Base-by-base conservation (phyloP, 2,329 filamentous ascomycete genomes). In the Elsinoe perseae region DNA sequence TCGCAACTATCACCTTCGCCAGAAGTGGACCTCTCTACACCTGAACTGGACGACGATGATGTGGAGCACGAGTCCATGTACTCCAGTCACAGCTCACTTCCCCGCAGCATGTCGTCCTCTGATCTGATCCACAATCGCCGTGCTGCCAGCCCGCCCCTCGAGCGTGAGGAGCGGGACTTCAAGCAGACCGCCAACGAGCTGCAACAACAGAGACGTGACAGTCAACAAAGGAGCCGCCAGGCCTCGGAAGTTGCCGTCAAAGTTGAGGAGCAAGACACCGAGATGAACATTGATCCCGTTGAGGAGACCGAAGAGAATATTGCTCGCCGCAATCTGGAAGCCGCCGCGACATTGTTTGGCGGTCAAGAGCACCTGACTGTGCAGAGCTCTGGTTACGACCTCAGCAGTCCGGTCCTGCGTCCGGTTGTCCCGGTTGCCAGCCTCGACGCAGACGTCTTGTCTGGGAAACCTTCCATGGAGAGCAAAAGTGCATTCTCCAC, bases 101-200 rank as follows among this genome's bases (percentile, higher is more conserved):
- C 68, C 30, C 65, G 68, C 40, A 65, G 69, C 16, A 71, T 64
- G 54, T 70, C 64, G 56, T 68, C 62, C 60, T 70, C 64, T 57
- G 73, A 72, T 59, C 73, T 78, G 53, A 70, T 75, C 50, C 80
- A 85, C 64, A 83, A 81, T 60, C 79, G 83, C 59, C 83, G 87
- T 58, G 86, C 85, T n/a, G 83, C 86, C 21, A 93, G 89, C 61
- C 91, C 92, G 53, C 89, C 90, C 14, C 78, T 97, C 34, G 92
- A 97, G 73, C 89, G 87, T 65, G 92, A 97, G 64, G 92, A 97
- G 76, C 88, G 87, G 67, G 93, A 97, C 71, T 98, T 98, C 68
- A 96, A 92, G 5, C 89, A 95, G 72, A 97, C 91, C 1, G 93
- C 93, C 14, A 88, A 89, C 63, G 89, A 86, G 50, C 81, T 97